Evolutionary conservation across 2,329 filamentous ascomycete species (phyloP).

Genomic region (Fusarium piperis): DNA sequence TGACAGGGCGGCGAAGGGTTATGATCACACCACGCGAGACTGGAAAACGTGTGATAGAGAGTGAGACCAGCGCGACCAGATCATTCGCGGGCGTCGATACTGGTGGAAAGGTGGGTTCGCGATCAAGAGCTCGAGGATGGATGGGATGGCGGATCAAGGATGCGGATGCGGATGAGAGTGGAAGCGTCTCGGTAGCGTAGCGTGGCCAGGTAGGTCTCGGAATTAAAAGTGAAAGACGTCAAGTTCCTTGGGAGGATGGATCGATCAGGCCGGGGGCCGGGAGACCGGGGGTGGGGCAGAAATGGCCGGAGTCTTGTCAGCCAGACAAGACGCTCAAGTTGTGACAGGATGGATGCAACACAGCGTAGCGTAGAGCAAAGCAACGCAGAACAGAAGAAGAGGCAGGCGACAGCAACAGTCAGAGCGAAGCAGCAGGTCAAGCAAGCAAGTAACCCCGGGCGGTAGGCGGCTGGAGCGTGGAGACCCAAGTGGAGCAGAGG

Average conservation of each 20-base stretch:
- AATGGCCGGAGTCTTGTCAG: constrained; percentile 34
- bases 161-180: constrained; percentile 30
- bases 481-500: constrained; percentile 31
- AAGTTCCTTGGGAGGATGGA: constrained; percentile 41
- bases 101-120: constrained; percentile 6
- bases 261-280: constrained; percentile 40
- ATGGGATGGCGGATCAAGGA: constrained; percentile 23
- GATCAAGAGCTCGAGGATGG: constrained; percentile 12
- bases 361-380: constrained; percentile 14
- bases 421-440: constrained; percentile 5
- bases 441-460: constrained; percentile 26
- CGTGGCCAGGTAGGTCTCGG: constrained; percentile 32
- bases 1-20: constrained; percentile 29
- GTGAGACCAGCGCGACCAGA: constrained; percentile 25
- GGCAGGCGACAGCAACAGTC: constrained; percentile 2
- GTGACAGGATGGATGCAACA: constrained; percentile 28
- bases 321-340: constrained; percentile 39
- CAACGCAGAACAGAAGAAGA: not conserved
- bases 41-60: constrained; percentile 15
- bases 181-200: constrained; percentile 23
- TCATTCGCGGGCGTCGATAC: constrained; percentile 28
- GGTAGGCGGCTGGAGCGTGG: constrained; percentile 37
- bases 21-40: constrained; percentile 41
- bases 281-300: constrained; percentile 42
- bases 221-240: constrained; percentile 44